phyloP scores from a whole-genome alignment of 371 early-diverging fungal genomes.

The Lichtheimia hyalospora region DNA sequence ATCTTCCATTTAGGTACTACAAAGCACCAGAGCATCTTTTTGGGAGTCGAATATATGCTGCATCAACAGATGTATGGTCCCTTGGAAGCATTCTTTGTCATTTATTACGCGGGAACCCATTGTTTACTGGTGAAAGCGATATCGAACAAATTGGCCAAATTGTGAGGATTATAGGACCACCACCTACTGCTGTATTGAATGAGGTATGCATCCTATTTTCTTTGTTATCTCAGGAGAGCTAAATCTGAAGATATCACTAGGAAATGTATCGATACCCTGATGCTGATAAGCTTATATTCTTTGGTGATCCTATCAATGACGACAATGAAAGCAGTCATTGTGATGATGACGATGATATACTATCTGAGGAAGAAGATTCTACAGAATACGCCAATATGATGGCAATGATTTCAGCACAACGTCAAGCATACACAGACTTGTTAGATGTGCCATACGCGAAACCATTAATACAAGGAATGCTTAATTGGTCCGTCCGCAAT shows the following conservation, averaged over 20 bases:
- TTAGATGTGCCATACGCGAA: neutral
- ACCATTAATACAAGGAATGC: slow-evolving; percentile 12
- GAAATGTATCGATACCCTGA: slow-evolving; percentile 43
- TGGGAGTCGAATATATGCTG: slow-evolving; percentile 27
- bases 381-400: neutral
- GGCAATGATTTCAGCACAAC: too few species aligned
- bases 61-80: slow-evolving; percentile 51
- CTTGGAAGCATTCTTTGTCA: slow-evolving; percentile 34
- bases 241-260: slow-evolving; percentile 13
- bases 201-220: slow-evolving; percentile 15
- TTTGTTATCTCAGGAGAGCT: neutral
- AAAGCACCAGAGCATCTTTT: slow-evolving; percentile 53
- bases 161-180: slow-evolving; percentile 32
- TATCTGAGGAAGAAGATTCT: neutral
- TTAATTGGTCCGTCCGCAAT: slow-evolving; percentile 39
- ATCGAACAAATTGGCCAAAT: slow-evolving; percentile 44
- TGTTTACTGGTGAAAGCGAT: slow-evolving; percentile 43
- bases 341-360: neutral
- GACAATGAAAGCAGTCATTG: slow-evolving; percentile 5
- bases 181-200: slow-evolving; percentile 20
- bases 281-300: slow-evolving; percentile 40
- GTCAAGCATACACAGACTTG: neutral
- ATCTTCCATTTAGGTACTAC: slow-evolving; percentile 26
- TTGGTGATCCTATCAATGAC: slow-evolving; percentile 15
- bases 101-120: slow-evolving; percentile 28